Conservation (phyloP, 2,329 filamentous ascomycete species). For the Daldinia sp. region DNA sequence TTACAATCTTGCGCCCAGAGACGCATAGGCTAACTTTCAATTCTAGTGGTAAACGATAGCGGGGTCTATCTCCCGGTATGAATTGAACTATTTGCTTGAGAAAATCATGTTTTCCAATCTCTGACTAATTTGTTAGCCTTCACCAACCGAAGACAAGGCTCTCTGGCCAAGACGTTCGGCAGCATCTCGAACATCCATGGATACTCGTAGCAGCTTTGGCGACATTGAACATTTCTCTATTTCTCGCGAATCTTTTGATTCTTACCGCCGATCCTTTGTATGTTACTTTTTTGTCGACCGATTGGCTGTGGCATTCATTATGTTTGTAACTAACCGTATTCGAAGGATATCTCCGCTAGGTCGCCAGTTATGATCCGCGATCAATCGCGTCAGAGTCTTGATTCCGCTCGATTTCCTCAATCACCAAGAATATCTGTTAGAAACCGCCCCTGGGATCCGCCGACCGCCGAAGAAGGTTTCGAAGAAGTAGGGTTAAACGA, state of each 20-base stretch:
- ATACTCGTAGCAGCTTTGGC: conserved; percentile 70
- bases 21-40: conserved; percentile 39
- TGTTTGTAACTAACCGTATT: conserved; percentile 16
- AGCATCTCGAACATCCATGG: conserved; percentile 66
- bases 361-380: conserved; percentile 77
- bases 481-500: conserved; percentile 92
- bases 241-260: conserved; percentile 96
- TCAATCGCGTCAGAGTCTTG: conserved; percentile 79
- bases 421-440: conserved; percentile 71
- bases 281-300: conserved; percentile 52
- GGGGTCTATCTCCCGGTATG: conserved; percentile 93
- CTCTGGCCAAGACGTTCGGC: conserved; percentile 75
- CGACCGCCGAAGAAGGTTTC: conserved; percentile 83
- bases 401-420: conserved; percentile 76
- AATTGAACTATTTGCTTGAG: conserved; percentile 29
- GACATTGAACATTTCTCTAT: conserved; percentile 96
- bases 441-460: conserved; percentile 67
- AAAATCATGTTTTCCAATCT: conserved; percentile 17
- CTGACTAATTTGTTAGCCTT: conserved; percentile 71
- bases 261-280: conserved; percentile 95
- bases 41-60: conserved; percentile 90
- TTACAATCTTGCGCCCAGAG: conserved; percentile 21
- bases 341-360: conserved; percentile 86
- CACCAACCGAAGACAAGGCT: conserved; percentile 84
- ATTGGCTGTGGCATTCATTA: background rate